A percentile compares a stretch with the other conserved stretches of the same genome.
Evolutionary conservation across 2,329 filamentous ascomycete genomes (phyloP).

Genomic region (Dactylellina parvicollis): DNA sequence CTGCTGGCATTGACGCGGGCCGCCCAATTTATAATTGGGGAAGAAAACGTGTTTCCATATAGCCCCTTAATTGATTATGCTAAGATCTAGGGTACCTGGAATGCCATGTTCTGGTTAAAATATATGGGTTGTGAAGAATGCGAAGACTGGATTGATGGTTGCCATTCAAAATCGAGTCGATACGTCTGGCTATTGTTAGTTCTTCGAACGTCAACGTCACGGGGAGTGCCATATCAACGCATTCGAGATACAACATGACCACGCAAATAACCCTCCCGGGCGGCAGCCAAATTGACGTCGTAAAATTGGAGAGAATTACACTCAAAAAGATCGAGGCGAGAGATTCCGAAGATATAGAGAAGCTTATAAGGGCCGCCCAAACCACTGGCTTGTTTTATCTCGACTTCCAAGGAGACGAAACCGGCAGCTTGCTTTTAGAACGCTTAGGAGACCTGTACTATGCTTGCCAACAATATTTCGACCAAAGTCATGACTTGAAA

Average conservation of each 20-base stretch:
- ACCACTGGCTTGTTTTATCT: slow-evolving; percentile 37
- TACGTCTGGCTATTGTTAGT: no score
- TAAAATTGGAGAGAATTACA: slow-evolving; percentile 23
- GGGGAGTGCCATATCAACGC: slow-evolving; percentile 7
- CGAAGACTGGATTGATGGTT: background rate
- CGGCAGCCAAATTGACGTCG: slow-evolving; percentile 15
- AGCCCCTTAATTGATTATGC: no score
- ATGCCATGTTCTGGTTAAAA: background rate
- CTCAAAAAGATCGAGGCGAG: slow-evolving; percentile 16
- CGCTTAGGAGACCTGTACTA: slow-evolving; percentile 30
- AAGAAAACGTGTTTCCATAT: background rate
- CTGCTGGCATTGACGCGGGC: background rate
- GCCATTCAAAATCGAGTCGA: background rate
- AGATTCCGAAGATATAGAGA: slow-evolving; percentile 11
- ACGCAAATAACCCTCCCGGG: slow-evolving; percentile 6
- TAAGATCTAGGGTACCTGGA: no score
- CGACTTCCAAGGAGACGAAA: slow-evolving; percentile 32
- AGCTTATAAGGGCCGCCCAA: slow-evolving; percentile 20
- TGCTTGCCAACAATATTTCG: slow-evolving; percentile 35
- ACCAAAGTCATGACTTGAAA: slow-evolving; percentile 21
- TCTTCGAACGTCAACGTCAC: background rate
- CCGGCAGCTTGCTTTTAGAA: slow-evolving; percentile 19
- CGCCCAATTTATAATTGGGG: no score
- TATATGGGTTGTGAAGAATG: background rate
- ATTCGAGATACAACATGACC: background rate